Evolutionary conservation across 2,329 filamentous ascomycete species (phyloP).

Genomic region (Penicillium psychrosexuale): DNA sequence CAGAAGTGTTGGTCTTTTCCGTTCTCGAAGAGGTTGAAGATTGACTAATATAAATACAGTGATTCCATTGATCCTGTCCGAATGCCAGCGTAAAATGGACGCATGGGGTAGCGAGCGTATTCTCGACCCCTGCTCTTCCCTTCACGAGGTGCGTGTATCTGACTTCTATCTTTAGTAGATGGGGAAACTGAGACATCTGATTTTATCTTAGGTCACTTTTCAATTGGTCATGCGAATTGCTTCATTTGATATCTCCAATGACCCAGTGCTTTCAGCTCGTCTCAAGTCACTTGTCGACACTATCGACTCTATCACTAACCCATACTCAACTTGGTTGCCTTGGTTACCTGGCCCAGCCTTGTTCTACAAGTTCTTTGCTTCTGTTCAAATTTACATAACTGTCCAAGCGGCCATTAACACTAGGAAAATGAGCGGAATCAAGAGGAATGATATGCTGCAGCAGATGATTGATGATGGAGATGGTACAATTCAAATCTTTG

Average conservation of each 20-base stretch:
- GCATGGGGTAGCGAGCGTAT: not conserved
- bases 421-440: not conserved
- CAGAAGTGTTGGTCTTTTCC: not conserved
- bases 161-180: no score
- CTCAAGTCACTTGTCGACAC: conserved; percentile 6
- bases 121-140: conserved; percentile 8
- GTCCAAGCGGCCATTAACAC: not conserved
- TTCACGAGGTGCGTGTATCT: conserved; percentile 4
- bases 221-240: conserved; percentile 5
- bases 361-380: conserved; percentile 1
- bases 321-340: conserved; percentile 1
- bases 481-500: not conserved
- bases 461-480: conserved; percentile 10
- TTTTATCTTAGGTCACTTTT: conserved; percentile 1
- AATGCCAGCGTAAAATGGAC: conserved; percentile 3
- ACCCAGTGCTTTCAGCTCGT: conserved; percentile 1
- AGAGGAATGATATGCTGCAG: conserved; percentile 4
- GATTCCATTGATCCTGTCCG: conserved; percentile 3
- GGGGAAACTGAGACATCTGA: not conserved
- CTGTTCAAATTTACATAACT: not conserved
- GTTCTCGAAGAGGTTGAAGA: not conserved
- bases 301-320: conserved; percentile 4
- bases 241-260: conserved; percentile 8
- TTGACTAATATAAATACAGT: not conserved
- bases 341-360: conserved; percentile 2